A percentile compares a stretch with the other conserved stretches of the same genome.
phyloP scores from a whole-genome alignment of 495 filamentous ascomycete species.

The Aspergillus ostianus region DNA sequence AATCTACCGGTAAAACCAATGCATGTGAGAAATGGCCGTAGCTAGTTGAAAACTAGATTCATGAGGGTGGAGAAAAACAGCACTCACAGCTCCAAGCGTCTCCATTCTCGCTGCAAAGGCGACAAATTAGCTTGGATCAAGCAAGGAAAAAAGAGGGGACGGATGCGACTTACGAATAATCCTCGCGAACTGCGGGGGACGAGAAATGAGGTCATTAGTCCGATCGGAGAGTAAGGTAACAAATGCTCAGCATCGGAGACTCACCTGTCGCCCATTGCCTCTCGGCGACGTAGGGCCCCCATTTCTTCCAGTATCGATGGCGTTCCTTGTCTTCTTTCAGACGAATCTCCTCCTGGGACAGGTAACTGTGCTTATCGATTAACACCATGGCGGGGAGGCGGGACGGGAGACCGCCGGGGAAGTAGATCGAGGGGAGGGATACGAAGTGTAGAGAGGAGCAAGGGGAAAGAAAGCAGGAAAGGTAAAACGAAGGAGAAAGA shows the following conservation, averaged over 20 bases:
- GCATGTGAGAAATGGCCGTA: neutral
- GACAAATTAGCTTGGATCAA: constrained; percentile 10
- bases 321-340: constrained; percentile 81
- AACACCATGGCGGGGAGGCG: constrained; percentile 68
- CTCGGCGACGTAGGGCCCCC: constrained; percentile 65
- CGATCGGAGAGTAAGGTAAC: constrained; percentile 7
- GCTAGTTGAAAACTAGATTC: neutral
- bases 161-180: constrained; percentile 70
- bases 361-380: constrained; percentile 78
- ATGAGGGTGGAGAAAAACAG: neutral
- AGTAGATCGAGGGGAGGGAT: neutral
- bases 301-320: constrained; percentile 90
- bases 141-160: constrained; percentile 3
- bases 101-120: constrained; percentile 58
- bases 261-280: constrained; percentile 87
- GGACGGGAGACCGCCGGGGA: neutral
- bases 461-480: constrained; percentile 10
- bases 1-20: constrained; percentile 56
- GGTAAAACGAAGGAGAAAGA: constrained; percentile 3
- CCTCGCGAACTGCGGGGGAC: constrained; percentile 71
- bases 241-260: constrained; percentile 24
- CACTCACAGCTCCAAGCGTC: constrained; percentile 93
- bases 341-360: constrained; percentile 83
- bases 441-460: constrained; percentile 5
- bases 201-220: constrained; percentile 26